Evolutionary conservation across 2,329 filamentous ascomycete species (phyloP).

Genomic region (Emericellopsis atlantica): DNA sequence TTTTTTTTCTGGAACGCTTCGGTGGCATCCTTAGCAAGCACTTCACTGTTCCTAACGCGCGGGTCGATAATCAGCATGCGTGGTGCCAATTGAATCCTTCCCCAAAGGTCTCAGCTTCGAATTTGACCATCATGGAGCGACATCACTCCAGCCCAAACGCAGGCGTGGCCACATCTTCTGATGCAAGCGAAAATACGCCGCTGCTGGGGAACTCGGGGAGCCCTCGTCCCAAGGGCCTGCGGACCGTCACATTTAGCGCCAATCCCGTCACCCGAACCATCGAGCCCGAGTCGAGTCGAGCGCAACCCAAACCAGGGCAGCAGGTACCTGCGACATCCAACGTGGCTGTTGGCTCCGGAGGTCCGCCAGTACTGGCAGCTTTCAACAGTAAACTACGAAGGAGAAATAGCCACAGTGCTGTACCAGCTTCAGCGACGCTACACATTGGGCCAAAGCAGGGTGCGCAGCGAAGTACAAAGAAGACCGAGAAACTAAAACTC

Average conservation of each 20-base stretch:
- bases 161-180: not conserved
- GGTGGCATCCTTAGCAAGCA: too few relatives aligned
- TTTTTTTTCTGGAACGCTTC: too few relatives aligned
- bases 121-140: not conserved
- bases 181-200: conserved; percentile 19
- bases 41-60: too few relatives aligned
- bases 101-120: not conserved
- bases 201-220: conserved; percentile 12
- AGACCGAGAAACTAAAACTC: conserved; percentile 94
- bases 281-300: conserved; percentile 25
- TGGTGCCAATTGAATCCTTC: not conserved
- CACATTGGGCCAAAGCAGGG: conserved; percentile 59
- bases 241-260: conserved; percentile 68
- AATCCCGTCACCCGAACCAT: conserved; percentile 52
- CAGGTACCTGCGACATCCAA: conserved; percentile 16
- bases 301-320: conserved; percentile 7
- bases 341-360: conserved; percentile 19
- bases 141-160: not conserved
- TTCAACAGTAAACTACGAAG: conserved; percentile 81
- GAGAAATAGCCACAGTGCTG: conserved; percentile 65
- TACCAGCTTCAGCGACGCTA: conserved; percentile 20
- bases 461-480: conserved; percentile 89
- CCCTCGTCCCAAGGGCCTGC: conserved; percentile 29
- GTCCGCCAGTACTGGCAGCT: conserved; percentile 55
- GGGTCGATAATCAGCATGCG: not conserved